Evolutionary conservation across 805 yeast genomes (phyloP), one percentile per base, ranked within the genome.

Genomic region (Saccharomycopsis sp.): DNA sequence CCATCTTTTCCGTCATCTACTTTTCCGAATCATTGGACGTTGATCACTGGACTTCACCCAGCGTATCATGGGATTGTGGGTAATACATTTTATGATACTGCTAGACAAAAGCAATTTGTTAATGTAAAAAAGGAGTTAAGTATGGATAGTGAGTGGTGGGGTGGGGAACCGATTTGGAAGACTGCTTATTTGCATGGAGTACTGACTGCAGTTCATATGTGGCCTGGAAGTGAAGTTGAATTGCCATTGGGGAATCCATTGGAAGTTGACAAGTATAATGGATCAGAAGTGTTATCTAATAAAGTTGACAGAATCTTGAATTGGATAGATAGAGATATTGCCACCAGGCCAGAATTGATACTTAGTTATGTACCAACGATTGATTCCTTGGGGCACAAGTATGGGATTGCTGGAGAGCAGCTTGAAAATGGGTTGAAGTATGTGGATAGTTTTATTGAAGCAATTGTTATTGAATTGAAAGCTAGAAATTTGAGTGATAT

Each of bases 1-100:
- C 95, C 97, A 1, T 74, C 87, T 2, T 87, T 88, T 59, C 97
- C 97, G 3, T 76, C 95, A 0, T 83, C 86, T 20, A 85, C 96
- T 1, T 85, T 86, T 55, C 93, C 96, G 1, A 89, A 90, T 59
- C 95, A 88, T 61, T 90, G 95, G 90, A 79, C 95, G 0, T 59
- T 89, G 52, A 81, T 83, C 1, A 90, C 97, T 0, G 97, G 97
- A 0, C 63, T 85, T 35, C 75, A 79, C 48, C 96, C 97, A 1
- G 70, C 79, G 3, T 75, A 79, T 44, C 96, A 89, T 61, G 96
- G 96, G 1, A 83, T 90, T 23, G 83, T 89, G 2, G 88, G 93
- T 1, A 85, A 87, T 63, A 75, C 80, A 2, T 86, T 87, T 55
- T 84, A 58, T 53, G 96, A 86, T 54, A 79, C 87, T 0, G 53